Percentiles rank a stretch among this genome's conserved stretches.
These are phyloP conservation scores for Rhodomyrtus psidioides DNA, from an alignment of 441 rosid genomes.

Conservation along the genomic window DNA sequence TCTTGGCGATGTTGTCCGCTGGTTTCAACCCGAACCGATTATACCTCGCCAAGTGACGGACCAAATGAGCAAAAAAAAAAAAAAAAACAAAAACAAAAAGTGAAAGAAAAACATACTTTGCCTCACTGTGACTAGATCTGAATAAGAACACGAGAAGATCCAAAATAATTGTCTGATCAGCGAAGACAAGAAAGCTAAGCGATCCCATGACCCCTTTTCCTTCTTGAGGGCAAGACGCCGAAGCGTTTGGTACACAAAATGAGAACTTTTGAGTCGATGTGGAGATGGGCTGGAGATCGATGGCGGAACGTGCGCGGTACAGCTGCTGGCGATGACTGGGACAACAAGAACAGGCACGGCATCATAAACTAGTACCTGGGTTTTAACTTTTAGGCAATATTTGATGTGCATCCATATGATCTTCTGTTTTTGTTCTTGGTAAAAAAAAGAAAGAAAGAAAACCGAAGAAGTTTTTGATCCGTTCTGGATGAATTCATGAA, in stretches of 20 bases:
- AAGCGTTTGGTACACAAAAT: constrained; percentile 7
- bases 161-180: background rate
- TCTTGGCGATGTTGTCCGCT: background rate
- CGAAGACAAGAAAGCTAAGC: background rate
- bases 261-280: background rate
- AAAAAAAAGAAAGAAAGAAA: background rate
- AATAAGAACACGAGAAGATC: background rate
- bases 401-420: background rate
- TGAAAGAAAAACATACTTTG: background rate
- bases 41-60: too few relatives aligned
- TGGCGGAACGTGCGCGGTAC: background rate
- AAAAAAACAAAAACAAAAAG: background rate
- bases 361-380: background rate
- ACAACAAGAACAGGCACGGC: background rate
- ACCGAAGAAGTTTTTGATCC: background rate
- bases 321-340: background rate
- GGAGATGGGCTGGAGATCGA: background rate
- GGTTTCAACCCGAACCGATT: background rate
- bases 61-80: background rate
- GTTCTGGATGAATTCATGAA: background rate
- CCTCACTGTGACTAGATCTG: background rate
- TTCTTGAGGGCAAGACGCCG: constrained; percentile 4
- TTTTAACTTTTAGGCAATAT: background rate
- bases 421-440: background rate
- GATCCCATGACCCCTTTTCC: background rate